A percentile compares a stretch with the other conserved stretches of the same genome.
Evolutionary conservation across 805 yeast genomes (phyloP).

Genomic region (Zygosaccharomyces bailii): DNA sequence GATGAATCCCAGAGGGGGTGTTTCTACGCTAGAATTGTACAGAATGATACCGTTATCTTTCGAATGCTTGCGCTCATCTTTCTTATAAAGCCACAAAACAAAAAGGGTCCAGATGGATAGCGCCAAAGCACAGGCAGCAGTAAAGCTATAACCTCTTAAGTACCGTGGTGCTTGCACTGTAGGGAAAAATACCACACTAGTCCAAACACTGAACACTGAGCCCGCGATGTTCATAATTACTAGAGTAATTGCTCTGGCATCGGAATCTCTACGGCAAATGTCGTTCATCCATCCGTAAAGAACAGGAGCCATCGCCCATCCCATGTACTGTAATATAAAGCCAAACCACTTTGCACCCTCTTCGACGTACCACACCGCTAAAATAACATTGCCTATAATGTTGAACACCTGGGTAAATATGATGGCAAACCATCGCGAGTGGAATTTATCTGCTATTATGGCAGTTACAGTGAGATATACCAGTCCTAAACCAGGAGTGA

Average conservation of each 20-base stretch:
- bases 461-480: conserved; percentile 32
- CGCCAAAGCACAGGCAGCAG: conserved; percentile 36
- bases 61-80: conserved; percentile 39
- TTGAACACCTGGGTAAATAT: conserved; percentile 51
- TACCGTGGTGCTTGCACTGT: conserved; percentile 56
- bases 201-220: conserved; percentile 54
- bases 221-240: conserved; percentile 52
- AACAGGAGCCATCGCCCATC: conserved; percentile 60
- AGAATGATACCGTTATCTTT: conserved; percentile 38
- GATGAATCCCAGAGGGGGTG: not conserved
- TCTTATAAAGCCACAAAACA: conserved; percentile 37
- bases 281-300: conserved; percentile 58
- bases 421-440: conserved; percentile 54
- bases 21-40: conserved; percentile 27
- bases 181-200: conserved; percentile 41
- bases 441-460: conserved; percentile 46
- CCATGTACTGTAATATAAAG: conserved; percentile 52
- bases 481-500: conserved; percentile 56
- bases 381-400: conserved; percentile 47
- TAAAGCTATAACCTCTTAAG: conserved; percentile 50
- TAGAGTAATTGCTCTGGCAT: conserved; percentile 49
- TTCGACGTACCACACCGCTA: conserved; percentile 55
- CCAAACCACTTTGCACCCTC: conserved; percentile 60
- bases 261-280: conserved; percentile 51
- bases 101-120: conserved; percentile 27